A percentile compares a stretch with the other conserved stretches of the same genome.
Evolutionary conservation across 2,329 filamentous ascomycete species (phyloP).

Genomic region (Claviceps fusiformis): DNA sequence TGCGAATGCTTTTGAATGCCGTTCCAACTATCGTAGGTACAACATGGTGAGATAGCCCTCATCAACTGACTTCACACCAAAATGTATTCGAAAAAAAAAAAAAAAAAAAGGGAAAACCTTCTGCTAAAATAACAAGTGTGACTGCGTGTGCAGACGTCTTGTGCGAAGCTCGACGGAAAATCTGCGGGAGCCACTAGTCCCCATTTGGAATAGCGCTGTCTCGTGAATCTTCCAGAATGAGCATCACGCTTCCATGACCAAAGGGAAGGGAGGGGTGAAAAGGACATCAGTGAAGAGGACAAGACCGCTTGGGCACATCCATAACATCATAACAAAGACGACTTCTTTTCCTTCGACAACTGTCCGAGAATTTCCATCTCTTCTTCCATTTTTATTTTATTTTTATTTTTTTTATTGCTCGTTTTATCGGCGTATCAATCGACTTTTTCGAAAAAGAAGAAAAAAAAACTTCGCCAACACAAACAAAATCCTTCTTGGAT

Average conservation of each 20-base stretch:
- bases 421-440: neutral
- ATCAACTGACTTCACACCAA: too few species aligned
- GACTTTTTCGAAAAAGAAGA: too few species aligned
- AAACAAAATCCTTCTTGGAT: neutral
- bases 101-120: too few species aligned
- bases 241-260: conserved; percentile 10
- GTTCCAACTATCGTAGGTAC: too few species aligned
- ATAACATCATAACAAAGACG: neutral
- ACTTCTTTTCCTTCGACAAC: neutral
- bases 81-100: too few species aligned
- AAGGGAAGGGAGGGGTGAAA: neutral
- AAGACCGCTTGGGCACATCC: neutral
- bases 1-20: too few species aligned
- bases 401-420: too few species aligned
- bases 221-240: conserved; percentile 29
- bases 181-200: conserved; percentile 12
- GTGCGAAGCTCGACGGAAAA: neutral
- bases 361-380: too few species aligned
- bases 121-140: too few species aligned
- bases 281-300: neutral
- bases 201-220: conserved; percentile 10
- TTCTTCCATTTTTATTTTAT: neutral
- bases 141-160: neutral
- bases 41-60: too few species aligned
- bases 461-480: neutral